Conservation (phyloP, 345 rosid genomes). For the Acer campestre region DNA sequence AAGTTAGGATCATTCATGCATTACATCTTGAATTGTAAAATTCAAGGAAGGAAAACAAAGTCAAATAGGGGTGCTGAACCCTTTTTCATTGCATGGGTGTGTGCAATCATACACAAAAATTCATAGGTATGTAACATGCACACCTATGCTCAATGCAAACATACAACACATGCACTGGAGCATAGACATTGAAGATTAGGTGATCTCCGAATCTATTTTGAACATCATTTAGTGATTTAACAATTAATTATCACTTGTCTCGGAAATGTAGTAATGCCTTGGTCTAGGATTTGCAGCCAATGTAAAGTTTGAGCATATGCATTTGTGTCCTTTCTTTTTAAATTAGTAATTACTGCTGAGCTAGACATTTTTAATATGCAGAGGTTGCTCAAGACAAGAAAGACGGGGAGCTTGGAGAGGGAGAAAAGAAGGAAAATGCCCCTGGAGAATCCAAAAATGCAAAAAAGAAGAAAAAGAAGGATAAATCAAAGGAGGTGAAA, state of each 20-base stretch:
- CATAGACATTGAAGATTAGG: background rate
- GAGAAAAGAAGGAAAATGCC: conserved; percentile 50
- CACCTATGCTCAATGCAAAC: background rate
- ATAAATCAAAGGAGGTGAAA: conserved; percentile 47
- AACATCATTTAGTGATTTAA: background rate
- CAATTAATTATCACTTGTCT: background rate
- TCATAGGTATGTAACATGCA: background rate
- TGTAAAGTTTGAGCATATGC: background rate
- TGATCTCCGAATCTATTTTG: background rate
- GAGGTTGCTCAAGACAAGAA: conserved; percentile 49
- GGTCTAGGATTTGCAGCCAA: background rate
- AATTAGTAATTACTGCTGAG: background rate
- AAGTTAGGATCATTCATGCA: background rate
- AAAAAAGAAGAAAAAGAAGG: conserved; percentile 70
- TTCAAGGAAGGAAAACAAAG: background rate
- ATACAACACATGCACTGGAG: background rate
- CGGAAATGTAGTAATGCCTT: background rate
- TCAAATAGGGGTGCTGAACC: background rate
- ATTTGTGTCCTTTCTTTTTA: background rate
- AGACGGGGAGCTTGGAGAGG: conserved; percentile 41
- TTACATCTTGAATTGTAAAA: background rate
- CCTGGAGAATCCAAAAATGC: conserved; percentile 54
- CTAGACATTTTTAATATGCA: conserved; percentile 22
- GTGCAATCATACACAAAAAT: background rate
- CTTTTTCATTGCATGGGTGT: background rate